Evolutionary conservation across 257 asterid genomes (phyloP).

Genomic region (Gardenia jasminoides): DNA sequence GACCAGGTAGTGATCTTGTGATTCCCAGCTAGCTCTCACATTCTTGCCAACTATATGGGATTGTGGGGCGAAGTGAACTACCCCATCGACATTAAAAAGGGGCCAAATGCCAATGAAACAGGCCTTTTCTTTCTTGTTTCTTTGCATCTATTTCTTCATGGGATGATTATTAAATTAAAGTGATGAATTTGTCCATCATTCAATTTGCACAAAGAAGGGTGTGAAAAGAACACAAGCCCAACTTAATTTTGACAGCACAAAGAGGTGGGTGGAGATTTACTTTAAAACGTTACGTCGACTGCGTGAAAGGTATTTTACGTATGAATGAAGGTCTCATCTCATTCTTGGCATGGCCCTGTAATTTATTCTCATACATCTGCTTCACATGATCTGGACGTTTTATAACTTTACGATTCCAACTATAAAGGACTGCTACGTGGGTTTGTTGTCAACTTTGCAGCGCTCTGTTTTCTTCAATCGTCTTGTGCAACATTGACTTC

Average conservation of each 20-base stretch:
- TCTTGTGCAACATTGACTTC: background rate
- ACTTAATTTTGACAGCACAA: background rate
- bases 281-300: background rate
- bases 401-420: background rate
- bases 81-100: background rate
- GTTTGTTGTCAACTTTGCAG: background rate
- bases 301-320: background rate
- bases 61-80: background rate
- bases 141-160: background rate
- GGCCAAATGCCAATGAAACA: background rate
- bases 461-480: background rate
- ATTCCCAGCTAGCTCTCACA: background rate
- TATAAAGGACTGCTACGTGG: background rate
- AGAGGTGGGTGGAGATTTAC: background rate
- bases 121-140: too few relatives aligned
- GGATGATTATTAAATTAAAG: too few relatives aligned
- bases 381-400: background rate
- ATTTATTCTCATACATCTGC: background rate
- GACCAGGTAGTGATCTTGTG: background rate
- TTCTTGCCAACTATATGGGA: background rate
- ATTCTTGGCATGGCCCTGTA: background rate
- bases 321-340: background rate
- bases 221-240: background rate
- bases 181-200: background rate
- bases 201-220: background rate